Base-by-base conservation (phyloP, 2,329 filamentous ascomycete genomes). In the Cercospora janseana region DNA sequence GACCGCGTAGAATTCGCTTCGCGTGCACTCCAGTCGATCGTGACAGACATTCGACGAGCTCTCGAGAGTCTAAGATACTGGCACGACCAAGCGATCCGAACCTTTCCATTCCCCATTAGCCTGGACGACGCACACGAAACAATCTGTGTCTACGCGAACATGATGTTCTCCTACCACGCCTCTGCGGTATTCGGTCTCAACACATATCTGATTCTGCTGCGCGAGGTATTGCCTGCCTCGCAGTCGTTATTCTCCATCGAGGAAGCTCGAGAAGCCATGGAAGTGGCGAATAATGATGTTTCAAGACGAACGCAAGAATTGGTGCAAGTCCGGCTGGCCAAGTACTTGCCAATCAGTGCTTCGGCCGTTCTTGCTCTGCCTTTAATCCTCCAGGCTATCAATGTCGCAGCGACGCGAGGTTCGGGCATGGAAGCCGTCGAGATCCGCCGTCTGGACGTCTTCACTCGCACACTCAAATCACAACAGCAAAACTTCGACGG, bases 121-220 rank as follows among this genome's bases (percentile, higher is more conserved):
- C 29, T 57, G 13, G 56, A 59, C 37, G 57, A 59, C 18, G 49
- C 54, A 1, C 54, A 50, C 28, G 54, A 57, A 28, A 54, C 57
- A 2, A 55, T 59, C 16, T 57, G 51, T 28, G 50, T 59, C 5
- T 59, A 57, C 20, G 57, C 52, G 8, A 57, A 59, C 41, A 57
- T 59, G 57, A 59, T 59, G 54, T 59, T 59, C 46, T 57, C 52
- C 8, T 57, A 59, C 24, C 54, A 60, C 35, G 55, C 52, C 10
- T 51, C 55, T 8, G 55, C 55, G 9, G 46, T 58, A n/a, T 58
- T 58, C 26, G 55, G 52, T 12, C 49, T 58, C 32, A 57, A 57
- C 27, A 57, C 52, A 5, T 57, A 56, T 37, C 57, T 58, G 21
- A 53, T 60, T 18, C 29, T 60, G 1, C 41, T 60, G 1, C 50